Percentiles rank a stretch among this genome's conserved stretches.
Conservation (phyloP, 345 rosid genomes). For the Rhizophora mangle region DNA sequence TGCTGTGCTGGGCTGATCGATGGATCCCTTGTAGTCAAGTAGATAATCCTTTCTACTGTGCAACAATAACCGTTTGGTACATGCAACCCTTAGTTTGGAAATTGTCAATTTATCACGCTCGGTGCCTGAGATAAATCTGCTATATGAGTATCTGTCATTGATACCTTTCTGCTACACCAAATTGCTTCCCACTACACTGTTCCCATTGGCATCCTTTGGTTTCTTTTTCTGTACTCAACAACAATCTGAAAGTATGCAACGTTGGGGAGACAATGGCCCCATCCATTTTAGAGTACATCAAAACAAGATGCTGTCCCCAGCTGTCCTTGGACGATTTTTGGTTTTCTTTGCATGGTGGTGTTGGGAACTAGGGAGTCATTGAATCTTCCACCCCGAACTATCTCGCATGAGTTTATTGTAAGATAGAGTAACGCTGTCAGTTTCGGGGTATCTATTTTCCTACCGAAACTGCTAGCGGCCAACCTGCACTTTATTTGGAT, state of each 20-base stretch:
- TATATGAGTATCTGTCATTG: too few species aligned
- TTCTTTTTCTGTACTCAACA: too few species aligned
- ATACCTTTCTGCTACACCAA: too few species aligned
- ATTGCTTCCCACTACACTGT: too few species aligned
- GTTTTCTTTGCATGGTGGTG: not conserved
- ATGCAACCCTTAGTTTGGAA: too few species aligned
- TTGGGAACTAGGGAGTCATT: not conserved
- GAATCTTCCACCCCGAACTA: not conserved
- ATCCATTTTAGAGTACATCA: constrained; percentile 1
- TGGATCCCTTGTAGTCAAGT: too few species aligned
- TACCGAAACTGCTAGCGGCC: not conserved
- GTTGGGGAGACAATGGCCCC: not conserved
- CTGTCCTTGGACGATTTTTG: not conserved
- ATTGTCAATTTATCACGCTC: too few species aligned
- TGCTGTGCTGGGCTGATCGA: too few species aligned
- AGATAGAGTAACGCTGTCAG: not conserved
- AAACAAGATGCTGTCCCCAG: not conserved
- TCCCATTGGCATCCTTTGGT: too few species aligned
- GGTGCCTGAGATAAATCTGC: too few species aligned
- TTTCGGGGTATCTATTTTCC: not conserved
- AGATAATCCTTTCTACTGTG: too few species aligned
- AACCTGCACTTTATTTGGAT: not conserved
- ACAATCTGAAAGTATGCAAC: not conserved
- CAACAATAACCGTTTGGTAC: too few species aligned
- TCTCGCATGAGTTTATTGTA: not conserved